Evolutionary conservation across 73 alveolate genomes (phyloP).

Genomic region (Diophrys sp.): DNA sequence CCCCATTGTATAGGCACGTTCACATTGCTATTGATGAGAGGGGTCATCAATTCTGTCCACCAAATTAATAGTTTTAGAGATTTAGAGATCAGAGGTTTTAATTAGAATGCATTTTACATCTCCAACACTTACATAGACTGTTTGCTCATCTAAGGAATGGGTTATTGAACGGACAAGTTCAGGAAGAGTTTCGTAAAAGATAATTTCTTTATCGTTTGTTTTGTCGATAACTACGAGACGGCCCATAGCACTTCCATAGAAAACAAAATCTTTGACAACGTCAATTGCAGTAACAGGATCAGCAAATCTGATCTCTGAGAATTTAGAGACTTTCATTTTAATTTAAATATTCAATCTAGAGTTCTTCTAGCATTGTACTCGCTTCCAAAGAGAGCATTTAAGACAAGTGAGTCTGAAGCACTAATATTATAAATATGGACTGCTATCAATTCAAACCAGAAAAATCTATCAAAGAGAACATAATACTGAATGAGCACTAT

Average conservation of each 20-base stretch:
- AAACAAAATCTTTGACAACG: conserved; percentile 15
- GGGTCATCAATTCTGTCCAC: conserved; percentile 50
- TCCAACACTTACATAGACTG: conserved; percentile 52
- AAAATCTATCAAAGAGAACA: no score
- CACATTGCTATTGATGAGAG: conserved; percentile 50
- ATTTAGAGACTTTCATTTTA: conserved; percentile 31
- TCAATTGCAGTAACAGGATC: conserved; percentile 61
- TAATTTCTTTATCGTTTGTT: conserved; percentile 33
- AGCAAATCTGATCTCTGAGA: conserved; percentile 56
- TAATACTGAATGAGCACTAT: no score
- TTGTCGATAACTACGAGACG: conserved; percentile 38
- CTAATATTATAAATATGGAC: no score
- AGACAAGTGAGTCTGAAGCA: no score
- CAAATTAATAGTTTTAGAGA: conserved; percentile 22
- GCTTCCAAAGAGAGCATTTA: no score
- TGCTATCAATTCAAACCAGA: no score
- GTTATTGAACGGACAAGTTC: conserved; percentile 52
- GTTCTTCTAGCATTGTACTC: no score
- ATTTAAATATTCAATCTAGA: no score
- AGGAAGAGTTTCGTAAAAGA: conserved; percentile 43
- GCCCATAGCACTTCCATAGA: conserved; percentile 64
- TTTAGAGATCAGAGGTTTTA: conserved; percentile 17
- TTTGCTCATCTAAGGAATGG: conserved; percentile 46
- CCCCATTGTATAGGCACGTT: conserved; percentile 46
- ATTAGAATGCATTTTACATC: conserved; percentile 53